Base-by-base conservation (phyloP, 106 monocot species). In the Dioscorea alata region DNA sequence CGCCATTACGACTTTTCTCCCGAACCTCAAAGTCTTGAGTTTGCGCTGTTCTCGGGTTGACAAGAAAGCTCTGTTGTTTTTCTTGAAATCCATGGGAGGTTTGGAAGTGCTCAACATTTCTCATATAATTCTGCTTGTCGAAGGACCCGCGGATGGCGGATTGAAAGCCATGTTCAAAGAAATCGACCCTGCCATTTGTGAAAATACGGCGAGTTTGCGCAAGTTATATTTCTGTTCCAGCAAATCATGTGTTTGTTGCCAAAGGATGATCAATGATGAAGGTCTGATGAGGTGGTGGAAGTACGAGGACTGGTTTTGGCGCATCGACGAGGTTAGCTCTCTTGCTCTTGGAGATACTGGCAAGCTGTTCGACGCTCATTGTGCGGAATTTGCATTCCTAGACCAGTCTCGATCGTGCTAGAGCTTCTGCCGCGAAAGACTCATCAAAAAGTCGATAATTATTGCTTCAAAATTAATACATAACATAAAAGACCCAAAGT, bases 21-120 rank as follows among this genome's bases (percentile, higher is more conserved):
- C 88, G 2, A 85, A 73, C 19, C 79, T 91, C 22, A 85, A 88
- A 71, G 85, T 82, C 31, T 49, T 95, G 16, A 95, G 91, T 59
- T 33, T 91, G 4, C 83, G 94, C 13, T 95, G 94, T 79, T 91
- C 94, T 17, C 70, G 74, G 64, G 16, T 95, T 4, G 67, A 73
- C 10, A 80, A 63, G 60, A 81, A 86, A n/a, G 91, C 91, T 12
- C 70, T 95, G 19, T 51, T 86, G 14, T 73, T 70, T 24, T 61
- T 95, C 48, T 71, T 95, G 50, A 74, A 85, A 32, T 70, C 35
- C 66, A 77, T 90, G 75, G 78, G 78, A 1, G 51, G 74, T 28
- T 71, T 95, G 14, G 91, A 95, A 71, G 77, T 88, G 33, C 91
- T 95, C 12, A 95, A 95, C n/a, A 95, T 95, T 18, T 91, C 94